These are phyloP conservation scores for Colletotrichum melonis DNA, from an alignment of 2,329 filamentous ascomycete species.

Conservation along the genomic window DNA sequence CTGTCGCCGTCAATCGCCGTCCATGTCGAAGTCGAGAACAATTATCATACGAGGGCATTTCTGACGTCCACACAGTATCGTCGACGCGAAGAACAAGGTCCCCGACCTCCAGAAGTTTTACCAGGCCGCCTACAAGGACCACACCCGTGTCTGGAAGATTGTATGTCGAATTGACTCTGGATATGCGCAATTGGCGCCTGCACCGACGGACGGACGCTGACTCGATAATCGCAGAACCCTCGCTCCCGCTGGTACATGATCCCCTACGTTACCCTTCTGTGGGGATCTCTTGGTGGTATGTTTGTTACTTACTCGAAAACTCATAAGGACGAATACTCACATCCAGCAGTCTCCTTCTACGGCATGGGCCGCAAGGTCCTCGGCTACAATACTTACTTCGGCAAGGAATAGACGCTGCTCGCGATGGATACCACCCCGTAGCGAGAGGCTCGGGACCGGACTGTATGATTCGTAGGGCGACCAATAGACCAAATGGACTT, in stretches of 20 bases:
- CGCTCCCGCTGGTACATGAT: conserved; percentile 74
- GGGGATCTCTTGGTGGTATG: conserved; percentile 72
- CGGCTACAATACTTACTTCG: conserved; percentile 84
- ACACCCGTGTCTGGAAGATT: conserved; percentile 81
- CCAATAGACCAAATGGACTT: conserved; percentile 26
- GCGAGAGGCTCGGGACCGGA: neutral
- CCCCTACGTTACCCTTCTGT: conserved; percentile 75
- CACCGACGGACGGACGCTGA: conserved; percentile 18
- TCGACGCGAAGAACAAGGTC: conserved; percentile 82
- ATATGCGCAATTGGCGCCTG: neutral
- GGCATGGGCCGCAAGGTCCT: conserved; percentile 78
- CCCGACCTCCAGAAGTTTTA: conserved; percentile 80
- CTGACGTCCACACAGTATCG: conserved; percentile 56
- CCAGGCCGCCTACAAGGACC: conserved; percentile 77
- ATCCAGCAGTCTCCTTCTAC: conserved; percentile 68
- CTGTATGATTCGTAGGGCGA: conserved; percentile 31
- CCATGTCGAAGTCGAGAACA: neutral
- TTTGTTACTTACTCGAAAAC: conserved; percentile 40
- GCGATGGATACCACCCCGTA: neutral
- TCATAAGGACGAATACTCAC: conserved; percentile 37
- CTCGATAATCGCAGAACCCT: conserved; percentile 60
- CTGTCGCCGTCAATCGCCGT: conserved; percentile 39
- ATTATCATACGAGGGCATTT: conserved; percentile 37
- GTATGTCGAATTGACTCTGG: conserved; percentile 62
- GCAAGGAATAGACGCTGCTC: conserved; percentile 58